These are phyloP conservation scores for Aspergillus nomiae DNA, from an alignment of 2,329 filamentous ascomycete genomes.

Conservation along the genomic window DNA sequence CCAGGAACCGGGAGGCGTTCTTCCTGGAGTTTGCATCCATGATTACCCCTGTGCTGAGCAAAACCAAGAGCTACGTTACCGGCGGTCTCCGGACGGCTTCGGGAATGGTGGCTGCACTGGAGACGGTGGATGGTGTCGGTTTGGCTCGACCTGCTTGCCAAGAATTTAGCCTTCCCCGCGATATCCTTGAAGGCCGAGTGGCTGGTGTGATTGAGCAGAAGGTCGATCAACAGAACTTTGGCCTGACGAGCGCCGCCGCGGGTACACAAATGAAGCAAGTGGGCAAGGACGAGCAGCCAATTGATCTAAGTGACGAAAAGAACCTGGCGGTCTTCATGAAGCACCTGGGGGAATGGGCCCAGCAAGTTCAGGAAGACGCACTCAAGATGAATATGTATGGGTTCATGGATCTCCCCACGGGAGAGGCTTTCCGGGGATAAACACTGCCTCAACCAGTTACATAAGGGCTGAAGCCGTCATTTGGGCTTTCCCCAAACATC, in stretches of 20 bases:
- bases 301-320: constrained; percentile 53
- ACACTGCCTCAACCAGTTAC: background rate
- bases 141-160: constrained; percentile 57
- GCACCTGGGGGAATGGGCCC: constrained; percentile 43
- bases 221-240: constrained; percentile 57
- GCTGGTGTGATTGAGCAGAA: constrained; percentile 52
- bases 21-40: constrained; percentile 62
- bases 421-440: constrained; percentile 4
- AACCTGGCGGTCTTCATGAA: constrained; percentile 53
- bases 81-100: constrained; percentile 58
- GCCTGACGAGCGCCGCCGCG: constrained; percentile 47
- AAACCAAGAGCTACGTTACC: constrained; percentile 61
- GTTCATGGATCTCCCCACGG: constrained; percentile 41
- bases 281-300: constrained; percentile 55
- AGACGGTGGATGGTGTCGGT: constrained; percentile 62
- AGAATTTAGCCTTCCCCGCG: constrained; percentile 44
- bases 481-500: background rate
- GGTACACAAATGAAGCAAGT: constrained; percentile 56
- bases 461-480: background rate
- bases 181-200: constrained; percentile 39
- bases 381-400: constrained; percentile 44
- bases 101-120: constrained; percentile 61
- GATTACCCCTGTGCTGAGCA: constrained; percentile 50
- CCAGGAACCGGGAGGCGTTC: constrained; percentile 59
- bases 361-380: constrained; percentile 44